Conservation (phyloP, 2,329 filamentous ascomycete species). For the Fusarium staphyleae region DNA sequence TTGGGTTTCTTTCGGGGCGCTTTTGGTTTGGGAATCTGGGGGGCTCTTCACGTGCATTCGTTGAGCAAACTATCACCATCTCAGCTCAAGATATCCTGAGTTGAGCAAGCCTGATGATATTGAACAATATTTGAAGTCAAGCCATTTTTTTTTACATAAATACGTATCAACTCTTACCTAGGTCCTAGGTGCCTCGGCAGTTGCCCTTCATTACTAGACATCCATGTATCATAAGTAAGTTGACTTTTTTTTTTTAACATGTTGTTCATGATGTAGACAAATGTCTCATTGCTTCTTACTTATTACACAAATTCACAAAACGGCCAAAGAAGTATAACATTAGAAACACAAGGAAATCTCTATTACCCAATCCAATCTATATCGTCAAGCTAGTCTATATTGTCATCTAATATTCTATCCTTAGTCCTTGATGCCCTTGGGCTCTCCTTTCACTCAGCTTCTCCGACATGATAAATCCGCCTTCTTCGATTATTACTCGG, state of each 20-base stretch:
- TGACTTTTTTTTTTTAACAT: too few relatives aligned
- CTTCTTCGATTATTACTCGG: conserved; percentile 42
- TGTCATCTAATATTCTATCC: neutral
- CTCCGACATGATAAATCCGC: neutral
- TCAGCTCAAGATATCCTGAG: neutral
- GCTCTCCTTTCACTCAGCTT: conserved; percentile 45
- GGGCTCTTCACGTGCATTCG: too few relatives aligned
- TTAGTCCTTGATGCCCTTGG: too few relatives aligned
- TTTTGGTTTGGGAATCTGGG: too few relatives aligned
- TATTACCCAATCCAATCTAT: conserved; percentile 1
- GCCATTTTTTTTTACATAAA: too few relatives aligned
- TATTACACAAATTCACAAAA: too few relatives aligned
- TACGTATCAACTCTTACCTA: too few relatives aligned
- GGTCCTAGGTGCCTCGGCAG: too few relatives aligned
- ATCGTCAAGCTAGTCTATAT: neutral
- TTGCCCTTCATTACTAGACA: too few relatives aligned
- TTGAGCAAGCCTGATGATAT: neutral
- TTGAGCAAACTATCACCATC: too few relatives aligned
- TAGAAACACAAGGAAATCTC: neutral
- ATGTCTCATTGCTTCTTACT: neutral
- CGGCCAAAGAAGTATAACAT: neutral
- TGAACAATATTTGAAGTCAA: neutral
- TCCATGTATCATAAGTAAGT: too few relatives aligned
- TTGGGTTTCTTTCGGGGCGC: neutral
- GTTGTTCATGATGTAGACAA: too few relatives aligned